Conservation (phyloP, 2,329 filamentous ascomycete species). For the Cytospora paraplurivora region DNA sequence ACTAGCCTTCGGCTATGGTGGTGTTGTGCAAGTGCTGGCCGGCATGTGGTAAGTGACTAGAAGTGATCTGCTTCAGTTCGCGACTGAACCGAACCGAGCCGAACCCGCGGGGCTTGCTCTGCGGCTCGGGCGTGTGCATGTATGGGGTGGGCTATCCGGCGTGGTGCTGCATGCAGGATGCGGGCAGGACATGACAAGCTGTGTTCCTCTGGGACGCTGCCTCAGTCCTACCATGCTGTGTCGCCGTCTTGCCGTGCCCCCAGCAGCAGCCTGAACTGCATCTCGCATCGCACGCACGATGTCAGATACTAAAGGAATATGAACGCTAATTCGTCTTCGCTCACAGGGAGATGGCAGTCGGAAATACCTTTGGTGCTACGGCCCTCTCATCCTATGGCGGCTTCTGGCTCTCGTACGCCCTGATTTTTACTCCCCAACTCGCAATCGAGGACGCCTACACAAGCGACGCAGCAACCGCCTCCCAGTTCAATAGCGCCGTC, state of each 20-base stretch:
- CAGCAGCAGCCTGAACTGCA: not conserved
- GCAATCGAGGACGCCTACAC: slow-evolving; percentile 48
- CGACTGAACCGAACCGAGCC: not conserved
- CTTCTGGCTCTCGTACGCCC: slow-evolving; percentile 78
- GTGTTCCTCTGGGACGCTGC: not conserved
- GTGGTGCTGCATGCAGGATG: not conserved
- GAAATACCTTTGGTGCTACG: slow-evolving; percentile 84
- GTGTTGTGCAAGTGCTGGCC: slow-evolving; percentile 75
- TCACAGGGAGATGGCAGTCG: slow-evolving; percentile 81
- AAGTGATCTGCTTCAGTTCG: not conserved
- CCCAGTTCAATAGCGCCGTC: slow-evolving; percentile 60
- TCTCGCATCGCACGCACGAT: not conserved
- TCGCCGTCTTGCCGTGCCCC: not conserved
- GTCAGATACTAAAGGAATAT: not conserved
- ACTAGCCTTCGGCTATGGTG: slow-evolving; percentile 74
- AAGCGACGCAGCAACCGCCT: slow-evolving; percentile 35
- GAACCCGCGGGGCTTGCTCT: not conserved
- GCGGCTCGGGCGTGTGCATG: not conserved
- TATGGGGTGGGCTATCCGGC: not conserved
- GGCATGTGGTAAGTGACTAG: slow-evolving; percentile 75
- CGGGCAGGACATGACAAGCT: not conserved
- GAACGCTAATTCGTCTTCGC: slow-evolving; percentile 13
- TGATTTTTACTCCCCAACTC: slow-evolving; percentile 66
- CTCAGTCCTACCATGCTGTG: not conserved
- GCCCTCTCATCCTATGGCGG: slow-evolving; percentile 80